A percentile compares a stretch with the other conserved stretches of the same genome.
Evolutionary conservation across 768 basidiomycete genomes (phyloP).

Genomic region (Boletales sp.): DNA sequence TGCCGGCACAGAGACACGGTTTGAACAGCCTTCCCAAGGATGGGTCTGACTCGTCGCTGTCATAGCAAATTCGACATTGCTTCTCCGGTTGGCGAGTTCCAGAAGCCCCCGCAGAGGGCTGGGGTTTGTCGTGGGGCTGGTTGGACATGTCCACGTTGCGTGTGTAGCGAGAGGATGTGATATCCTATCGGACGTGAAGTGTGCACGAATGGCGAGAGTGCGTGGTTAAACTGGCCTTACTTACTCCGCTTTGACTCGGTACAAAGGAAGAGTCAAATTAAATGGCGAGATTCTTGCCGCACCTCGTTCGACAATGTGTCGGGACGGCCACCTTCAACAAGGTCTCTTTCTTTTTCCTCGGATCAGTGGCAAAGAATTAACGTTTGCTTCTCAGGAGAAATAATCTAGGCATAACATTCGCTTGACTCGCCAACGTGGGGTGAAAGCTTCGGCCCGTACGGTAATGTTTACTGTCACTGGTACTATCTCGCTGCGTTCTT

Average conservation of each 20-base stretch:
- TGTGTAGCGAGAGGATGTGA: background rate
- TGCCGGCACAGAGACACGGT: constrained; percentile 67
- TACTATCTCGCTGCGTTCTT: background rate
- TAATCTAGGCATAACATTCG: background rate
- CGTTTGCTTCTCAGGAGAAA: background rate
- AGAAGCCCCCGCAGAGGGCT: background rate
- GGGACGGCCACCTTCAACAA: background rate
- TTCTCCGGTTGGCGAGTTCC: constrained; percentile 41
- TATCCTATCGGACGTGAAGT: background rate
- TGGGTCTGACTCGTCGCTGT: constrained; percentile 58
- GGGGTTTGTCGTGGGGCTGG: constrained; percentile 11
- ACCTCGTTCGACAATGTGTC: too few relatives aligned
- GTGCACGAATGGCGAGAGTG: background rate
- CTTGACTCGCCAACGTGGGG: background rate
- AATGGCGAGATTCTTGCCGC: too few relatives aligned
- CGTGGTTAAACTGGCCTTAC: too few relatives aligned
- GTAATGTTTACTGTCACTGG: background rate
- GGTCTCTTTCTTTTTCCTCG: background rate
- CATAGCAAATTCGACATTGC: constrained; percentile 84
- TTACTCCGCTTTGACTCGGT: too few relatives aligned
- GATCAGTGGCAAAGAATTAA: background rate
- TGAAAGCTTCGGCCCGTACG: background rate
- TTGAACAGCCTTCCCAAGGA: constrained; percentile 72
- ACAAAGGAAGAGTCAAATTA: too few relatives aligned
- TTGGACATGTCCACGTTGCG: constrained; percentile 16